These are phyloP conservation scores for Nicotiana noctiflora DNA, from an alignment of 257 asterid genomes.

Conservation along the genomic window DNA sequence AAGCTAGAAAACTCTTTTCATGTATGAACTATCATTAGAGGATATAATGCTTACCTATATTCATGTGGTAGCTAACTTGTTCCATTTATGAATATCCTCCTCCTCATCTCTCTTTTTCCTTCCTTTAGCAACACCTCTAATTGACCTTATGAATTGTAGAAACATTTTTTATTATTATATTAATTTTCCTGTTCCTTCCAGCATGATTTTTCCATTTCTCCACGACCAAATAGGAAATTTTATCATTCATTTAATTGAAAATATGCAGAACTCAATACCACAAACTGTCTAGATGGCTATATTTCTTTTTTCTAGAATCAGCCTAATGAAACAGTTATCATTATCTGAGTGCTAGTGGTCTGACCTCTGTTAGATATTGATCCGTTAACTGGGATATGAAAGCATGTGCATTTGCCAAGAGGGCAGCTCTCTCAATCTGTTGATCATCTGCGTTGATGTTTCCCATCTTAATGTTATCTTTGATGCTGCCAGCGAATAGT, in stretches of 20 bases:
- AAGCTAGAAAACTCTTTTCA: background rate
- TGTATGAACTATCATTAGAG: background rate
- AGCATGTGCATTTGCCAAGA: constrained; percentile 77
- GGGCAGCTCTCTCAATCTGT: constrained; percentile 53
- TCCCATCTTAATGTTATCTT: constrained; percentile 66
- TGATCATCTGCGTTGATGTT: constrained; percentile 47
- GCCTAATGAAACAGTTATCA: background rate
- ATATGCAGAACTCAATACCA: background rate
- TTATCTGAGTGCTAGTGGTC: constrained; percentile 8
- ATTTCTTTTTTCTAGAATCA: background rate
- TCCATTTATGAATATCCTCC: background rate
- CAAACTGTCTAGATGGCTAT: background rate
- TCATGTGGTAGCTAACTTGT: background rate
- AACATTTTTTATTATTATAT: background rate
- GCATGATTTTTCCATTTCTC: background rate
- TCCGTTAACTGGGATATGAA: constrained; percentile 68
- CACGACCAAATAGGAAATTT: background rate
- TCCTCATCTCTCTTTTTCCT: background rate
- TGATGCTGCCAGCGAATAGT: constrained; percentile 66
- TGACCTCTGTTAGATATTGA: constrained; percentile 66
- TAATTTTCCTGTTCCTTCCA: background rate
- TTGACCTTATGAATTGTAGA: background rate
- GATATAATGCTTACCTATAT: background rate
- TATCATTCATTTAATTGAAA: background rate
- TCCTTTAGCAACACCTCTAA: background rate